Evolutionary conservation across 2,329 filamentous ascomycete genomes (phyloP), one percentile per base, ranked within the genome.

Genomic region (Paraphaeosphaeria minitans): DNA sequence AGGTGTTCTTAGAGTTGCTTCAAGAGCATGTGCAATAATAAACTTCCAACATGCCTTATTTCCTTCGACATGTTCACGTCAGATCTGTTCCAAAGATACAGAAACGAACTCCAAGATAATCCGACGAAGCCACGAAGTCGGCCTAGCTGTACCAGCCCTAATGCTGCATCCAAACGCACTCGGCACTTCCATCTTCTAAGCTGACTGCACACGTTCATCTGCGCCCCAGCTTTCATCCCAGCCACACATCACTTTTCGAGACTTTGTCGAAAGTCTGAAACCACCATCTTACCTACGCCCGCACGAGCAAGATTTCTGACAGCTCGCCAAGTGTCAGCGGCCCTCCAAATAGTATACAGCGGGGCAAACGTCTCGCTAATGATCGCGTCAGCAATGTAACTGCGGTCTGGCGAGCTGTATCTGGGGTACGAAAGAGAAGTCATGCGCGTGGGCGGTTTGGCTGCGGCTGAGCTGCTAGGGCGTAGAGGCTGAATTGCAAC

Each of bases 291-390:
- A 33, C 50, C 24, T 27, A 24, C 4, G 21, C 13, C 41, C 4
- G 31, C 6, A 16, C 21, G n/a, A 21, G 14, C 7, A 16, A 19
- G 24, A 31, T 43, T 39, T 43, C 16, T 42, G 39, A 45, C 41
- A 45, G 10, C 39, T 53, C n/a, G 50, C 50, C 37, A 53, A 42
- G 50, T n/a, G 37, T 53, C 50, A 53, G 50, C 50, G 35, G 24
- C 14, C 43, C 50, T 53, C 42, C 50, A 53, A 42, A 52, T 43
- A 53, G 50, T 37, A 16, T 9, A 1, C 10, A 31, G n/a, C 19
- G 2, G 29, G 14, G 37, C 24, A 53, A 31, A 53, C 22, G 51
- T 53, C 27, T 53, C 39, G 27, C 29, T 53, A 19, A 6, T 19
- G 9, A 35, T 13, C 16, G 7, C 10, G 37, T 45, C 41, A 35